Conservation (phyloP, 2,329 filamentous ascomycete species). For the Colletotrichum sp. region DNA sequence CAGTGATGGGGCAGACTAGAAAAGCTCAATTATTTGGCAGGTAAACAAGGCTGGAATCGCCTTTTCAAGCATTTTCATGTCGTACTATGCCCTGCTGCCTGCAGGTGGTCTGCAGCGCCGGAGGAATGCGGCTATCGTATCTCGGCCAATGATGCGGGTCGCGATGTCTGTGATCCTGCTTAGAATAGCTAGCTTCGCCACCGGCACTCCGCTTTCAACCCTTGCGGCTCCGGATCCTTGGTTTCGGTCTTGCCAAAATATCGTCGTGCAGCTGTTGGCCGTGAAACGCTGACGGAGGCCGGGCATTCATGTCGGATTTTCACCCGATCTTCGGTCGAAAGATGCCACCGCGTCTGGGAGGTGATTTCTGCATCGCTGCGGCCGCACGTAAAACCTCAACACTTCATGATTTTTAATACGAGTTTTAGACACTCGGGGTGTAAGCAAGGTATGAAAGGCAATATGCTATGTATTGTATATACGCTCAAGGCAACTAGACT, state of each 20-base stretch:
- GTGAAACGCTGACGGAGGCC: background rate
- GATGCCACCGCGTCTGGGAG: background rate
- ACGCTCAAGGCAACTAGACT: background rate
- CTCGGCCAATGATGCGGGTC: background rate
- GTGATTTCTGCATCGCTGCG: background rate
- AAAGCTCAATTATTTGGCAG: background rate
- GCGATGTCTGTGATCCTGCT: background rate
- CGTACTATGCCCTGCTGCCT: background rate
- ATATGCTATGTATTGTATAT: background rate
- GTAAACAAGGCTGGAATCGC: background rate
- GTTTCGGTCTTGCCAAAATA: background rate
- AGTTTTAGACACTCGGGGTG: background rate
- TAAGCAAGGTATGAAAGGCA: background rate
- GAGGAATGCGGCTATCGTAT: slow-evolving; percentile 6
- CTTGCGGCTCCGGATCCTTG: background rate
- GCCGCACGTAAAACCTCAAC: background rate
- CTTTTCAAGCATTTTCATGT: background rate
- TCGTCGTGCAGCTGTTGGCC: background rate
- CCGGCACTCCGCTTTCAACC: background rate
- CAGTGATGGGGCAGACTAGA: background rate
- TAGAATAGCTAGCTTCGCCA: slow-evolving; percentile 5
- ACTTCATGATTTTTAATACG: background rate
- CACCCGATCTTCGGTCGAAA: background rate
- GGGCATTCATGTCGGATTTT: background rate
- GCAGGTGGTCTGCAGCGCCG: background rate